phyloP scores from a whole-genome alignment of 192 early-diverging fungal genomes.

The Chytriomyces sp. region DNA sequence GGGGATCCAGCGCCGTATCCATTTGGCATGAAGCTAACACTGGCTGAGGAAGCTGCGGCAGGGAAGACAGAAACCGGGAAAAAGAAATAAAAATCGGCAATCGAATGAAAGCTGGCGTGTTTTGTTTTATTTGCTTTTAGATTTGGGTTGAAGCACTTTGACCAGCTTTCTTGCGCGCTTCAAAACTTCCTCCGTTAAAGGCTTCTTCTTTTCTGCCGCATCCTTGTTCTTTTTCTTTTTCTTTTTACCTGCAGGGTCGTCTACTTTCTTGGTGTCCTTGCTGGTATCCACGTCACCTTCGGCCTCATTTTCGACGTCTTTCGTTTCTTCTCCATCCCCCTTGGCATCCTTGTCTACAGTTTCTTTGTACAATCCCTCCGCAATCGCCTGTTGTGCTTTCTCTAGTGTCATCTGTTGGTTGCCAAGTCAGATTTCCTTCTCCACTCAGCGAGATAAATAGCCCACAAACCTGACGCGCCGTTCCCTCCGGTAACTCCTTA shows the following conservation, averaged over 20 bases:
- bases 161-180: conserved; percentile 3
- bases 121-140: background rate
- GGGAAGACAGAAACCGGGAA: too few species aligned
- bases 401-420: background rate
- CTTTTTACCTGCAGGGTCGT: background rate
- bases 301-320: background rate
- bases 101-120: too few species aligned
- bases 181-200: background rate
- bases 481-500: conserved; percentile 2
- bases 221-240: conserved; percentile 12
- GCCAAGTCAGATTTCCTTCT: background rate
- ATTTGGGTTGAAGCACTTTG: background rate
- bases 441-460: background rate
- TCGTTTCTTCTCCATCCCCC: background rate
- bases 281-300: background rate
- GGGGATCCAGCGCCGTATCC: conserved; percentile 35
- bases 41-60: background rate
- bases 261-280: background rate
- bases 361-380: background rate
- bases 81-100: too few species aligned
- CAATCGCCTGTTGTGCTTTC: background rate
- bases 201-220: background rate
- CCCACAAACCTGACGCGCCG: conserved; percentile 1
- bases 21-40: too few species aligned
- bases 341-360: background rate